Evolutionary conservation across 176 grass and related monocot species (phyloP), one percentile per base, ranked within the genome.

Genomic region (Olyra latifolia): DNA sequence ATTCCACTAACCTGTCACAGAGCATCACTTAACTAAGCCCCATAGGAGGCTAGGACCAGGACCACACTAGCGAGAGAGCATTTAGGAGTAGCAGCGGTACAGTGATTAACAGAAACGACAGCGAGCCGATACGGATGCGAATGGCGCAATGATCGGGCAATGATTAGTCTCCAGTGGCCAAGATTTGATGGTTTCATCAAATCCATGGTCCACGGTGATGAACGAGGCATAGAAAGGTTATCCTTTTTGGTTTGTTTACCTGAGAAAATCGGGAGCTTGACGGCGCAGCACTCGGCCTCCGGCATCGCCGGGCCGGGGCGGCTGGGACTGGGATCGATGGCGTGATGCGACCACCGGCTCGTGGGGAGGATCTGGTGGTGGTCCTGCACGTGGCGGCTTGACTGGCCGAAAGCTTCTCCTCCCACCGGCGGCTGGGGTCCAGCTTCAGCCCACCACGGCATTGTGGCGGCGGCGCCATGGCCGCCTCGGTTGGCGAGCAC

Each of bases 371-470:
- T 11, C 10, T 72, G 62, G 62, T 56, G 75, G 56, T 44, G 49
- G n/a, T 38, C 19, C 16, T 56, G 71, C 24, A 48, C 42, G n/a
- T 55, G 22, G 27, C 29, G 38, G 17, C 65, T 80, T 7, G 68
- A 57, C 20, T 80, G 78, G 13, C 71, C 28, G 73, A 87, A 76
- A 52, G 52, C 10, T 61, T 70, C 85, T 45, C 47, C 76, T 44
- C 69, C 69, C 6, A 42, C 3, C 12, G 76, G 42, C 50, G 29
- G 23, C 20, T 87, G 84, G 54, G 77, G 41, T 78, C 27, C 59
- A 10, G 22, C 22, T 67, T 38, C 77, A 41, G 74, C 47, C 77
- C 64, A 89, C 82, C 77, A 89, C 4, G 78, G 78, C 58, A 72
- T 27, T 53, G 77, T 55, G 32, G 43, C 35, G 70, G 27, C 35